Evolutionary conservation across 2,329 filamentous ascomycete species (phyloP), one percentile per base, ranked within the genome.

Genomic region (Fusarium sp.): DNA sequence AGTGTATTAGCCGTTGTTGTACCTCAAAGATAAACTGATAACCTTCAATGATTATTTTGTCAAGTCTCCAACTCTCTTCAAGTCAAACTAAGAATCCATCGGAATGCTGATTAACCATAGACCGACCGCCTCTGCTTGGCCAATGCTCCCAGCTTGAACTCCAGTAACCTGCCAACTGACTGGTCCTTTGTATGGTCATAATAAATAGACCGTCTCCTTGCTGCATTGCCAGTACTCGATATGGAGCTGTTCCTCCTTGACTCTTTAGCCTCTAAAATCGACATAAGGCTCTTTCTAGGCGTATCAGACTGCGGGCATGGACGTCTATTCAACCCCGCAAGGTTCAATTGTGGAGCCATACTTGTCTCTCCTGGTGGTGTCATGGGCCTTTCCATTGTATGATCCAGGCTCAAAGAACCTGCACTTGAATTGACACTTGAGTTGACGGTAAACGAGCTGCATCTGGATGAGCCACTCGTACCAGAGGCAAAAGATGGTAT

Each of bases 141-240:
- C 18, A 72, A 36, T 17, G 54, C 64, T n/a, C 69, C 57, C n/a
- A 72, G 20, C 52, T 72, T 72, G 18, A 72, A 69, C 0, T 63
- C 51, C 36, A 71, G 17, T 7, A 72, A 17, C 29, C 41, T 66
- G 2, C 56, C 64, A 1, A 64, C 57, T 3, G 69, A 67, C 2
- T 39, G 57, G 3, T 58, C 69, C 17, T 57, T 67, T 2, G 39
- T 10, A 7, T 56, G 27, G 0, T 27, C n/a, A 0, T 59, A 59
- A 0, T 70, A 49, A 0, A 59, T 23, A 2, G 54, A 48, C 21
- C 58, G 53, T 0, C 69, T 49, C 5, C 45, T 71, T 0, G 69
- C 54, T 2, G 35, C 55, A 37, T 39, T 36, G 6, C 63, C 48
- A 11, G 36, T 33, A 10, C 36, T 25, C 1, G 56, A 48, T 0